These are phyloP conservation scores for Blakeslea trispora DNA, from an alignment of 371 early-diverging fungal genomes.

Conservation along the genomic window DNA sequence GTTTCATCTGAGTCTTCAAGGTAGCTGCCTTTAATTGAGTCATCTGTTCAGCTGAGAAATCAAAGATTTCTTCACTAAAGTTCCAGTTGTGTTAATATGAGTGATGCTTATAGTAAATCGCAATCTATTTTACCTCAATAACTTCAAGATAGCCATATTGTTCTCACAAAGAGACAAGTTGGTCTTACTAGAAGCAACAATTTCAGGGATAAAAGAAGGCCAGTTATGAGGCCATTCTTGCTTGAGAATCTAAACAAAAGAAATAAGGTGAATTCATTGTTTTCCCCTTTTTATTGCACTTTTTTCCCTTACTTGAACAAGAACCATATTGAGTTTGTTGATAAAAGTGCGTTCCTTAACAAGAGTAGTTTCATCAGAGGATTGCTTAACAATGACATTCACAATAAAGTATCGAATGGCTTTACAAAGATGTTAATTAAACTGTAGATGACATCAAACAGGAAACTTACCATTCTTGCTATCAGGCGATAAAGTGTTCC, in stretches of 20 bases:
- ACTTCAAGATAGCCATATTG: slow-evolving; percentile 98
- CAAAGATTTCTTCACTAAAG: slow-evolving; percentile 97
- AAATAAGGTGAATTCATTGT: no score
- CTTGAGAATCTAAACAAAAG: slow-evolving; percentile 86
- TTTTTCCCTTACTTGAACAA: slow-evolving; percentile 79
- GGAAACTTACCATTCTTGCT: slow-evolving; percentile 92
- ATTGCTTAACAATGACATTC: slow-evolving; percentile 84
- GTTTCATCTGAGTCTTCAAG: slow-evolving; percentile 93
- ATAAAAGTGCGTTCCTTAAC: slow-evolving; percentile 75
- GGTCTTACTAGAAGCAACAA: slow-evolving; percentile 91
- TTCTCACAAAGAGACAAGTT: slow-evolving; percentile 96
- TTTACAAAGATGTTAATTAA: slow-evolving; percentile 26
- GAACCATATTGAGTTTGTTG: slow-evolving; percentile 90
- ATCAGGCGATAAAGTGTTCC: slow-evolving; percentile 91
- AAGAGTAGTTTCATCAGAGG: slow-evolving; percentile 79
- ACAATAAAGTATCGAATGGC: slow-evolving; percentile 96
- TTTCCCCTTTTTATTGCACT: not conserved
- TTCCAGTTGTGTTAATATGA: no score
- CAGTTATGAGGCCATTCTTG: slow-evolving; percentile 99
- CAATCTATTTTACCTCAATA: slow-evolving; percentile 83
- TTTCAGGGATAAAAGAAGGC: slow-evolving; percentile 99
- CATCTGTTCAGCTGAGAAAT: slow-evolving; percentile 97
- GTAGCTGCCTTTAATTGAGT: slow-evolving; percentile 92
- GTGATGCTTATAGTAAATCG: no score
- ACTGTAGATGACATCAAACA: no score